These are phyloP conservation scores for Ogataea saltuana DNA, from an alignment of 805 yeast species.

Conservation along the genomic window DNA sequence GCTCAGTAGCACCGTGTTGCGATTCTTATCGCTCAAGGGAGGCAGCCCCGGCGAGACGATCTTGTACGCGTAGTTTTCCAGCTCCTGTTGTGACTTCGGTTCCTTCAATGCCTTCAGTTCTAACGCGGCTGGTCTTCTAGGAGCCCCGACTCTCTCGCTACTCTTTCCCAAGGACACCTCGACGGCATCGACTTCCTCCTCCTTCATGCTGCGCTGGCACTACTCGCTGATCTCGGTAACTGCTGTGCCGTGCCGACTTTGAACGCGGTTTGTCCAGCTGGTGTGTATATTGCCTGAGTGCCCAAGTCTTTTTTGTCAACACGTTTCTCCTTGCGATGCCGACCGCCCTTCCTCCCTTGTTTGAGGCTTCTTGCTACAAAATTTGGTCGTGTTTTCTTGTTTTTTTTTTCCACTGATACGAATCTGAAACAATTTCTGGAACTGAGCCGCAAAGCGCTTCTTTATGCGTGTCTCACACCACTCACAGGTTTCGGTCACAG, in stretches of 20 bases:
- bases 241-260: no score
- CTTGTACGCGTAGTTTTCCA: slow-evolving; percentile 16
- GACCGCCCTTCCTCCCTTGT: no score
- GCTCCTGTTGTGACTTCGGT: slow-evolving; percentile 9
- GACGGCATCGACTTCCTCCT: no score
- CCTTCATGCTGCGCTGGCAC: background rate
- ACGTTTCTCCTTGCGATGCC: no score
- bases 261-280: no score
- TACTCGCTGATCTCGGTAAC: no score
- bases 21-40: slow-evolving; percentile 23
- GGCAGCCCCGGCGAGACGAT: slow-evolving; percentile 30
- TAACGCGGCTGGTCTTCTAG: slow-evolving; percentile 16
- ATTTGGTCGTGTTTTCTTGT: no score
- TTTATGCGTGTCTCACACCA: background rate
- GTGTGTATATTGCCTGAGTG: no score
- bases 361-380: no score
- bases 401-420: slow-evolving; percentile 1
- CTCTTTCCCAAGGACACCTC: no score
- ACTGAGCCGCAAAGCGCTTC: slow-evolving; percentile 14
- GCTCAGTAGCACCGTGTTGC: slow-evolving; percentile 20
- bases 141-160: slow-evolving; percentile 4
- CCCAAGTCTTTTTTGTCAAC: no score
- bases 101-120: slow-evolving; percentile 14
- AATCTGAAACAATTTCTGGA: slow-evolving; percentile 6
- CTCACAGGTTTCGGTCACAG: slow-evolving; percentile 23